Percentiles rank a stretch among this genome's conserved stretches.
Evolutionary conservation across 805 yeast species (phyloP).

Genomic region (Myxozyma udenii): DNA sequence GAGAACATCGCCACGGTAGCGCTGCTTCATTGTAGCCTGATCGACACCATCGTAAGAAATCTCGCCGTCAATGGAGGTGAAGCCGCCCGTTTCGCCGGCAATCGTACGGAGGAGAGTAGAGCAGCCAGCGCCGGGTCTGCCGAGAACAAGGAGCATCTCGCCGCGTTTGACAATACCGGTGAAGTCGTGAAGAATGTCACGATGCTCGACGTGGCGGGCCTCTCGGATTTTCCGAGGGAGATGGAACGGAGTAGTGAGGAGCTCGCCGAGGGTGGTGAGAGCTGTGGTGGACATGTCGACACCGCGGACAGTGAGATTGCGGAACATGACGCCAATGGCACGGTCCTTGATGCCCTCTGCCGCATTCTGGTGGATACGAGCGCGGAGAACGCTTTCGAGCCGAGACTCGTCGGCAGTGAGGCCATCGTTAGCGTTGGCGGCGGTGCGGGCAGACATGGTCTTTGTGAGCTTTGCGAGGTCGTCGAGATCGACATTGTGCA

Average conservation of each 20-base stretch:
- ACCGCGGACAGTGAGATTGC: conserved; percentile 45
- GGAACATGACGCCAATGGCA: conserved; percentile 40
- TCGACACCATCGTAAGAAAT: conserved; percentile 60
- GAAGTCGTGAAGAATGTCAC: conserved; percentile 41
- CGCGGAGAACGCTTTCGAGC: conserved; percentile 35
- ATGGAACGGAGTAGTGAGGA: conserved; percentile 36
- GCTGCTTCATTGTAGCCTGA: conserved; percentile 56
- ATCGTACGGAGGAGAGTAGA: conserved; percentile 66
- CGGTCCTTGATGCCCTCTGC: conserved; percentile 40
- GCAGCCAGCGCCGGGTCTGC: conserved; percentile 78
- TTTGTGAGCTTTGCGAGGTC: conserved; percentile 32
- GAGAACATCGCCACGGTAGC: conserved; percentile 51
- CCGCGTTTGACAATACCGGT: conserved; percentile 60
- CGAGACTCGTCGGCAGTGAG: conserved; percentile 37
- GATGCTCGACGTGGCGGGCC: conserved; percentile 14
- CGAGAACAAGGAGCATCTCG: conserved; percentile 69
- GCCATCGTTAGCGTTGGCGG: conserved; percentile 30
- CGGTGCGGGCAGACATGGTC: conserved; percentile 33
- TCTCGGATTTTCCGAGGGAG: conserved; percentile 29
- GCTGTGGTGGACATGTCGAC: conserved; percentile 48
- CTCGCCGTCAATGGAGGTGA: conserved; percentile 53
- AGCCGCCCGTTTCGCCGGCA: conserved; percentile 58
- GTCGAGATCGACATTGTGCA: conserved; percentile 15
- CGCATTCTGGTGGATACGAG: conserved; percentile 26
- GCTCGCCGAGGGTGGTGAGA: conserved; percentile 46